Conservation (phyloP, 805 yeast genomes). For the Lipomyces orientalis region DNA sequence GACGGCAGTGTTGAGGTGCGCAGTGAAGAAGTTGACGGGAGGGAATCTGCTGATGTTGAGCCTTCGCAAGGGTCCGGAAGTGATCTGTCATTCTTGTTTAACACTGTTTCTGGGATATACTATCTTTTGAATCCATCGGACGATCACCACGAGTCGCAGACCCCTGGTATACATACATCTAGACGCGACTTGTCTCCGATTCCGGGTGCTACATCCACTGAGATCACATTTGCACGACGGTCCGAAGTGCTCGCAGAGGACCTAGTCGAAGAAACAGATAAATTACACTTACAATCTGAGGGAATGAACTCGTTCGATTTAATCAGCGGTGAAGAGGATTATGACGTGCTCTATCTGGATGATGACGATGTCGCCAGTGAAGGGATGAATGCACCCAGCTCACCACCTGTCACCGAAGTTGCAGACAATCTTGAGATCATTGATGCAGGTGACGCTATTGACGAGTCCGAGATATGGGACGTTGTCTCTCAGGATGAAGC, state of each 20-base stretch:
- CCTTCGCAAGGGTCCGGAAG: not conserved
- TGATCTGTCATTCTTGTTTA: conserved; percentile 10
- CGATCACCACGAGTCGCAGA: not conserved
- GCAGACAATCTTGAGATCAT: not conserved
- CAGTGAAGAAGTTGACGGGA: not conserved
- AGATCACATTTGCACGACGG: too few relatives aligned
- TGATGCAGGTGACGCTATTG: not conserved
- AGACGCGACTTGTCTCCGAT: not conserved
- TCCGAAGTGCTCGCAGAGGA: not conserved
- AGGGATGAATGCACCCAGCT: not conserved
- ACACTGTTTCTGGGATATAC: conserved; percentile 12
- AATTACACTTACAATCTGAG: not conserved
- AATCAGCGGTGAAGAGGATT: conserved; percentile 5
- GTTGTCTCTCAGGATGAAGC: conserved; percentile 12
- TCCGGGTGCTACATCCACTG: not conserved
- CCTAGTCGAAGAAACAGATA: not conserved
- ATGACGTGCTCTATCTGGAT: not conserved
- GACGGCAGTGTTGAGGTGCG: not conserved
- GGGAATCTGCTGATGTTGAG: not conserved
- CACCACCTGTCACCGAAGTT: not conserved
- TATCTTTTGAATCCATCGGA: conserved; percentile 8
- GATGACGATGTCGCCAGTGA: not conserved
- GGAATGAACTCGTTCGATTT: not conserved
- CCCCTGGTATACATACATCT: not conserved
- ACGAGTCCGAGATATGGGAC: conserved; percentile 7